These are phyloP conservation scores for Colletotrichum sp. DNA, from an alignment of 2,329 filamentous ascomycete genomes.

Conservation along the genomic window DNA sequence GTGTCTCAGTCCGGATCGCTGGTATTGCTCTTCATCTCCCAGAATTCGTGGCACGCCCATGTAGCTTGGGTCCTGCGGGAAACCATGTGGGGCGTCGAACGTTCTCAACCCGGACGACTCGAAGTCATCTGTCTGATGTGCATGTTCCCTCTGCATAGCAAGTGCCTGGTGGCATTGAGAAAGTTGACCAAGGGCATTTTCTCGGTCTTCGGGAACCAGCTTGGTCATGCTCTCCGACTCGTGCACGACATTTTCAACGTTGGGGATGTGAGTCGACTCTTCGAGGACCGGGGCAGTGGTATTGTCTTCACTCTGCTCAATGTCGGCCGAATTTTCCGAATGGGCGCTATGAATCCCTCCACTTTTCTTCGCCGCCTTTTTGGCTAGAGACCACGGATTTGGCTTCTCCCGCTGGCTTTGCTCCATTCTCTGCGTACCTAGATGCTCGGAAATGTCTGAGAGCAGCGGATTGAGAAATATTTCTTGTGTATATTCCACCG, in stretches of 20 bases:
- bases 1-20: neutral
- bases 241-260: neutral
- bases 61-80: neutral
- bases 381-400: conserved; percentile 20
- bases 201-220: neutral
- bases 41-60: neutral
- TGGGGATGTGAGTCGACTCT: neutral
- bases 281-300: neutral
- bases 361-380: neutral
- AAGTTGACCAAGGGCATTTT: neutral
- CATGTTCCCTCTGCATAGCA: neutral
- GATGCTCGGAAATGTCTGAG: neutral
- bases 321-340: neutral
- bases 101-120: neutral
- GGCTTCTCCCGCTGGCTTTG: neutral
- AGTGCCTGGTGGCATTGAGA: neutral
- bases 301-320: neutral
- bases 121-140: neutral
- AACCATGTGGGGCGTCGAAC: neutral
- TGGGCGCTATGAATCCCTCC: neutral
- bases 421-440: neutral
- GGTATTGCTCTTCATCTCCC: conserved; percentile 5
- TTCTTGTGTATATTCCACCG: neutral
- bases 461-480: neutral
- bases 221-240: neutral